A percentile compares a stretch with the other conserved stretches of the same genome.
phyloP scores from a whole-genome alignment of 345 rosid genomes.

The Streptanthus diversifolius region DNA sequence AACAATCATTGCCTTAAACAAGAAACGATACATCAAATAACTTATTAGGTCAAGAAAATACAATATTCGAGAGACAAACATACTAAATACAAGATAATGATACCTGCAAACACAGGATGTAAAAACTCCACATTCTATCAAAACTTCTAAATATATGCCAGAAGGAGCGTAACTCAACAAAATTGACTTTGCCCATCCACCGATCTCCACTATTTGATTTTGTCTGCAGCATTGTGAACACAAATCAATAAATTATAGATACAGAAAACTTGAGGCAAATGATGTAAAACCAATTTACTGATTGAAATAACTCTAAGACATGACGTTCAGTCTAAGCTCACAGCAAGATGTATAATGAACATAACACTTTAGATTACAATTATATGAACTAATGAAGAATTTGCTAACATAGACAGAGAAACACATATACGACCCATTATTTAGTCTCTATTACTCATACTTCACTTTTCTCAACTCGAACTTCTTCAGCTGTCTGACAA shows the following conservation, averaged over 20 bases:
- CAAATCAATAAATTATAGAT: background rate
- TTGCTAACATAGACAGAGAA: background rate
- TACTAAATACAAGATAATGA: background rate
- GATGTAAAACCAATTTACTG: background rate
- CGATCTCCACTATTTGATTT: constrained; percentile 35
- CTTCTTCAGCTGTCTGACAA: constrained; percentile 40
- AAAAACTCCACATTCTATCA: constrained; percentile 69
- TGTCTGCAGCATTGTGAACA: constrained; percentile 30
- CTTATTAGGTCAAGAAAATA: constrained; percentile 2
- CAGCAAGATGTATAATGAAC: background rate
- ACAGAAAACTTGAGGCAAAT: constrained; percentile 4
- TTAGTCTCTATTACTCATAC: constrained; percentile 32
- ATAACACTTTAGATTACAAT: background rate
- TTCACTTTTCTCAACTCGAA: constrained; percentile 38
- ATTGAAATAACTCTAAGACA: background rate
- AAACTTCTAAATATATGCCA: constrained; percentile 68
- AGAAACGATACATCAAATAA: constrained; percentile 18
- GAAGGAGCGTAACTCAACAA: constrained; percentile 60
- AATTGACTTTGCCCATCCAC: constrained; percentile 57
- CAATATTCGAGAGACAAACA: constrained; percentile 5
- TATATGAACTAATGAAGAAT: background rate
- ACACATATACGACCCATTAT: background rate
- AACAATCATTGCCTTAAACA: constrained; percentile 58
- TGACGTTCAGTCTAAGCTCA: background rate
- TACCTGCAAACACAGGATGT: constrained; percentile 58